Conservation (phyloP, 2,329 filamentous ascomycete species). For the Trichoderma atrobrunneum region DNA sequence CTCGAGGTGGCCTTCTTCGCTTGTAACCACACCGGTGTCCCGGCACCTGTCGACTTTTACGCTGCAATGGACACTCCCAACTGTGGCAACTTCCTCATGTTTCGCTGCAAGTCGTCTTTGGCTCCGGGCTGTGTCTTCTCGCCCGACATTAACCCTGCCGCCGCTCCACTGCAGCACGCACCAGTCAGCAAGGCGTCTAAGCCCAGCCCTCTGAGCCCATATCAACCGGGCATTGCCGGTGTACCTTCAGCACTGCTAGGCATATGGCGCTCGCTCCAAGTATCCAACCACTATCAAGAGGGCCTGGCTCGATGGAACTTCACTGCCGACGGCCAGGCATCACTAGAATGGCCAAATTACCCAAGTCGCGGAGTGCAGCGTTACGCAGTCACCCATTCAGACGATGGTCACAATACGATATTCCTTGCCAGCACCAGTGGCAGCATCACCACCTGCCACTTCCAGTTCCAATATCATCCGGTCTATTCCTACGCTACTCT, state of each 20-base stretch:
- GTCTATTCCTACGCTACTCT: neutral
- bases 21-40: neutral
- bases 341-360: neutral
- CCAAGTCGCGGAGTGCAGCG: neutral
- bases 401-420: neutral
- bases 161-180: neutral
- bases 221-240: neutral
- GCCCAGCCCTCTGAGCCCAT: neutral
- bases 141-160: neutral
- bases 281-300: neutral
- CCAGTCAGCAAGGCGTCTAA: neutral
- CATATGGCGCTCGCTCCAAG: neutral
- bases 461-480: neutral
- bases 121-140: neutral
- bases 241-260: neutral
- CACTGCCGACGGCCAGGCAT: neutral
- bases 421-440: neutral
- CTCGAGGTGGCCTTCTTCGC: neutral
- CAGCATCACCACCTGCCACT: neutral
- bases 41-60: neutral
- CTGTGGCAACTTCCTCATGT: neutral
- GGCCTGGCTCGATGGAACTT: neutral
- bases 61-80: neutral
- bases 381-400: neutral
- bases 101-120: neutral